A percentile compares a stretch with the other conserved stretches of the same genome.
Evolutionary conservation across 345 rosid species (phyloP).

Genomic region (Lenwebbia sp.): DNA sequence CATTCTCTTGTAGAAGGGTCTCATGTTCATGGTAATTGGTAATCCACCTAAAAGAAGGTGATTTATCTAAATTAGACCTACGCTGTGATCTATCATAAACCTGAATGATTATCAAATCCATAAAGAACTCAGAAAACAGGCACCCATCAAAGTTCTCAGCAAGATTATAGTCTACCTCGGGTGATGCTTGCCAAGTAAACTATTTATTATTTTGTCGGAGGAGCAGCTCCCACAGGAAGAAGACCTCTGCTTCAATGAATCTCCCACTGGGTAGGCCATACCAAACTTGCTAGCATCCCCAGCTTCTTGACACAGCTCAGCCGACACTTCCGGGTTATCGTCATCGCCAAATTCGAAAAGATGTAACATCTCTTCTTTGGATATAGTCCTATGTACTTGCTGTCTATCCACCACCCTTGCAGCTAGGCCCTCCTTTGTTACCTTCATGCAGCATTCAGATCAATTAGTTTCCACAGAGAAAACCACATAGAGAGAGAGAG

Average conservation of each 20-base stretch:
- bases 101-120: neutral
- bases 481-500: neutral
- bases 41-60: slow-evolving; percentile 54
- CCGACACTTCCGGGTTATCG: slow-evolving; percentile 48
- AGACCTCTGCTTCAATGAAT: slow-evolving; percentile 39
- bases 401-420: slow-evolving; percentile 99
- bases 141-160: neutral
- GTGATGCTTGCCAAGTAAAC: slow-evolving; percentile 57
- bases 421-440: slow-evolving; percentile 97
- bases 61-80: neutral
- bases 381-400: slow-evolving; percentile 89
- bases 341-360: slow-evolving; percentile 96
- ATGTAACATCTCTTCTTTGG: slow-evolving; percentile 98
- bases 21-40: slow-evolving; percentile 93
- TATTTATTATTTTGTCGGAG: slow-evolving; percentile 91
- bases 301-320: slow-evolving; percentile 29
- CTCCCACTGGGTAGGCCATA: slow-evolving; percentile 15
- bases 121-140: neutral
- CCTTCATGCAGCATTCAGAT: slow-evolving; percentile 41
- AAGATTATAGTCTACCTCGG: slow-evolving; percentile 40
- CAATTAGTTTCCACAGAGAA: neutral
- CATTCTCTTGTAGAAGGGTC: slow-evolving; percentile 96
- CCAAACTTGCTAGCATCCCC: slow-evolving; percentile 17
- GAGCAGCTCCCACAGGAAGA: slow-evolving; percentile 48
- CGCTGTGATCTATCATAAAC: neutral